Evolutionary conservation across 2,329 filamentous ascomycete species (phyloP), one percentile per base, ranked within the genome.

Genomic region (Venturia pyrina): DNA sequence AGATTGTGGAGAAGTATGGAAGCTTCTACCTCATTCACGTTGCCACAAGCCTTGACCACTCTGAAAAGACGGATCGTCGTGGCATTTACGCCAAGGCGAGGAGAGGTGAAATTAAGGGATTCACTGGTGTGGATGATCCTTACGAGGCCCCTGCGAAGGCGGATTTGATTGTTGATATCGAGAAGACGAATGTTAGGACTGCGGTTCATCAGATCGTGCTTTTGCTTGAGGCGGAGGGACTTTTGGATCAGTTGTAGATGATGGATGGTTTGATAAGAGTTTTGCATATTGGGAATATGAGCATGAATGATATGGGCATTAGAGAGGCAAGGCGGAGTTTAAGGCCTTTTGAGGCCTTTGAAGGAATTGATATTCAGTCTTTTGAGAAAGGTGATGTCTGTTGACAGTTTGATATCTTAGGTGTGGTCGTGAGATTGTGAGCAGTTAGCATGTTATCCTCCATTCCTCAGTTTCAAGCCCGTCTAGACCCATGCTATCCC

Each of bases 201-300:
- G 93, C 93, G 68, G 95, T 99, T 64, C 95, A 99, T 82, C 90
- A 98, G 84, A 98, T 99, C 73, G 85, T 99, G 69, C 83, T 99
- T 73, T 79, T 97, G 80, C 82, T 99, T 67, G 95, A 99, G 85
- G 89, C 88, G 76, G 83, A 89, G 73, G 95, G 95, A 62, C 85
- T 96, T 73, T 81, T 99, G 73, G 93, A 97, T 71, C 81, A 85
- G 82, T 74, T 77, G 66, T 81, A 66, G 65, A 50, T 37, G 50
- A 32, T 34, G 15, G 15, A 43, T n/a, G 15, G 3, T 21, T 11
- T 37, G 48, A 17, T 10, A 5, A 37, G 53, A 59, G 11, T 37
- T 19, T n/a, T 59, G 53, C 53, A 59, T 37, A 37, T 40, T 37
- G 53, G 32, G 17, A 37, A 37, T 37, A 37, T 37, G 53, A 34